A percentile compares a stretch with the other conserved stretches of the same genome.
Evolutionary conservation across 2,329 filamentous ascomycete species (phyloP).

Genomic region (Ustulina deusta): DNA sequence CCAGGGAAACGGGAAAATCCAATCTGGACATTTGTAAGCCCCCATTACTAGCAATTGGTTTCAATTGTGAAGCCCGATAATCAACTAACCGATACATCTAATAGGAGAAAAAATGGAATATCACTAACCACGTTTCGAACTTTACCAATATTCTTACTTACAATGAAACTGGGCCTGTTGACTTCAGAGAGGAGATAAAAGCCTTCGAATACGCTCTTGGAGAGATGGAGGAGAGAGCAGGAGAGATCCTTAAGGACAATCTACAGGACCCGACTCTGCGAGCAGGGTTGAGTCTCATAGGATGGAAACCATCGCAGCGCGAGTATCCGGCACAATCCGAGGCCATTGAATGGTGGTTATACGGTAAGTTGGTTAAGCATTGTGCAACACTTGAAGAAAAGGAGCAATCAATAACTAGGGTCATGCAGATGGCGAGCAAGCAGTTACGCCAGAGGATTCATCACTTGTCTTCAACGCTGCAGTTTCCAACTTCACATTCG

Average conservation of each 20-base stretch:
- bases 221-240: constrained; percentile 9
- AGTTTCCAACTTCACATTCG: constrained; percentile 15
- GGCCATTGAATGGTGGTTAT: constrained; percentile 14
- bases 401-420: not conserved
- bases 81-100: not conserved
- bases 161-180: constrained; percentile 10
- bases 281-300: constrained; percentile 13
- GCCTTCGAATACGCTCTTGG: not conserved
- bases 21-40: constrained; percentile 9
- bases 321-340: not conserved
- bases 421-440: constrained; percentile 11
- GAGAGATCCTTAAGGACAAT: constrained; percentile 4
- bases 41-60: not conserved
- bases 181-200: constrained; percentile 6
- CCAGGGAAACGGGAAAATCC: constrained; percentile 13
- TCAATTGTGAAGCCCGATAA: not conserved
- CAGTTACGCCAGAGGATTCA: constrained; percentile 10
- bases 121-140: not conserved
- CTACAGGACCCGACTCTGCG: constrained; percentile 11
- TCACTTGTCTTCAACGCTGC: constrained; percentile 17
- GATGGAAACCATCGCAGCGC: constrained; percentile 14
- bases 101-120: constrained; percentile 16
- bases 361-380: constrained; percentile 1
- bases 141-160: constrained; percentile 9
- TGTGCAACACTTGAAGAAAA: not conserved